A percentile compares a stretch with the other conserved stretches of the same genome.
Evolutionary conservation across 2,329 filamentous ascomycete genomes (phyloP).

Genomic region (Penicillium sp.): DNA sequence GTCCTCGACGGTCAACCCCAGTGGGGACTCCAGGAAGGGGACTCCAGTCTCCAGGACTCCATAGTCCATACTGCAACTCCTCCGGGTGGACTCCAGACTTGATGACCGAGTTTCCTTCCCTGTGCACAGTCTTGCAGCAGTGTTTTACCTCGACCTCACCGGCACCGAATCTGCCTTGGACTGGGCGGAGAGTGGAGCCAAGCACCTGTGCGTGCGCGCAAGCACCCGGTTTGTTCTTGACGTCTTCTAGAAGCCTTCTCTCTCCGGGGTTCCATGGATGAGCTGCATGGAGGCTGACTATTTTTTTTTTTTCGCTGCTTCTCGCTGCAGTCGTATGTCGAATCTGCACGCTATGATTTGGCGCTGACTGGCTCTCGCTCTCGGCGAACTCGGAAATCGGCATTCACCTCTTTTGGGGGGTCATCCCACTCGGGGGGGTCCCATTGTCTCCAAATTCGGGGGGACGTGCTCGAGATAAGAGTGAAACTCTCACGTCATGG

Average conservation of each 20-base stretch:
- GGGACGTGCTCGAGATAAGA: constrained; percentile 16
- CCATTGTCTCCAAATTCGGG: neutral
- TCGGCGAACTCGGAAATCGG: constrained; percentile 13
- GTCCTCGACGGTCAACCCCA: neutral
- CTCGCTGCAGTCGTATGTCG: neutral
- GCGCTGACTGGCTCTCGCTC: neutral
- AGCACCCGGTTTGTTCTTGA: constrained; percentile 31
- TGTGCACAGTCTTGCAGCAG: too few species aligned
- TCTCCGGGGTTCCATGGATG: constrained; percentile 21
- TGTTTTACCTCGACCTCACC: neutral
- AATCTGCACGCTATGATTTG: neutral
- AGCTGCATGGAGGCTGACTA: constrained; percentile 15
- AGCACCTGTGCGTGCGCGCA: constrained; percentile 19
- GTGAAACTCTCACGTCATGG: constrained; percentile 27
- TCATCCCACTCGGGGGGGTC: neutral
- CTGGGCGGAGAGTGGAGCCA: constrained; percentile 13
- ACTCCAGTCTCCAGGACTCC: constrained; percentile 1
- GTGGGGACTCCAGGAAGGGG: constrained; percentile 2
- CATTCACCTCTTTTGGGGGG: constrained; percentile 1
- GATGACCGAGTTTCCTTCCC: neutral
- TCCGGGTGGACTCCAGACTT: neutral
- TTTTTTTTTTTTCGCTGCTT: neutral
- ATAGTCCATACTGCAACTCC: neutral
- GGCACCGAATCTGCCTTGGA: constrained; percentile 15
- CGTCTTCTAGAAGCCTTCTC: constrained; percentile 38